A percentile compares a stretch with the other conserved stretches of the same genome.
Evolutionary conservation across 2,329 filamentous ascomycete species (phyloP).

Genomic region (Didymella keratinophila): DNA sequence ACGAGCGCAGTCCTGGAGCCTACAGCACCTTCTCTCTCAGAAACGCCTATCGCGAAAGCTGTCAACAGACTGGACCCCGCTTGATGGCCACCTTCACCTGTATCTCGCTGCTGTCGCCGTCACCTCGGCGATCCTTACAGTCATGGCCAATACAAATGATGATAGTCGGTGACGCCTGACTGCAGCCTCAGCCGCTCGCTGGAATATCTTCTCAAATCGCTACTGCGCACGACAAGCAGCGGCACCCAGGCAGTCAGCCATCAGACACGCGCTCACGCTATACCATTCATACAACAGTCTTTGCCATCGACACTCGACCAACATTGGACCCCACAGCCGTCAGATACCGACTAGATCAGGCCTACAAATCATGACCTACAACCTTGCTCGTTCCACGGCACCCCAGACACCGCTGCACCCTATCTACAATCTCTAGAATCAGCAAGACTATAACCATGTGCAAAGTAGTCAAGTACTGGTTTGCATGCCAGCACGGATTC

Average conservation of each 20-base stretch:
- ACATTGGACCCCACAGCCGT: background rate
- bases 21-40: background rate
- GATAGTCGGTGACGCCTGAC: background rate
- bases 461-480: conserved; percentile 44
- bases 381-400: background rate
- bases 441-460: conserved; percentile 42
- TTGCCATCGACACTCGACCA: background rate
- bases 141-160: background rate
- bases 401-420: too few relatives aligned
- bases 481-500: conserved; percentile 45
- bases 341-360: background rate
- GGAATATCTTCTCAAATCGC: background rate
- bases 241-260: background rate
- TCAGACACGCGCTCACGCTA: background rate
- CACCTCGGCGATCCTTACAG: background rate
- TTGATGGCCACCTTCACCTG: conserved; percentile 2
- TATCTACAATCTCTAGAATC: background rate
- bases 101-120: background rate
- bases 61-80: background rate
- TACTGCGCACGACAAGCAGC: background rate
- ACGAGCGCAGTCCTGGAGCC: too few relatives aligned
- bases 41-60: background rate
- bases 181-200: background rate
- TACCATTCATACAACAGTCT: background rate
- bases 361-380: background rate